Evolutionary conservation across 2,329 filamentous ascomycete genomes (phyloP).

Genomic region (Hirsutella rhossiliensis): DNA sequence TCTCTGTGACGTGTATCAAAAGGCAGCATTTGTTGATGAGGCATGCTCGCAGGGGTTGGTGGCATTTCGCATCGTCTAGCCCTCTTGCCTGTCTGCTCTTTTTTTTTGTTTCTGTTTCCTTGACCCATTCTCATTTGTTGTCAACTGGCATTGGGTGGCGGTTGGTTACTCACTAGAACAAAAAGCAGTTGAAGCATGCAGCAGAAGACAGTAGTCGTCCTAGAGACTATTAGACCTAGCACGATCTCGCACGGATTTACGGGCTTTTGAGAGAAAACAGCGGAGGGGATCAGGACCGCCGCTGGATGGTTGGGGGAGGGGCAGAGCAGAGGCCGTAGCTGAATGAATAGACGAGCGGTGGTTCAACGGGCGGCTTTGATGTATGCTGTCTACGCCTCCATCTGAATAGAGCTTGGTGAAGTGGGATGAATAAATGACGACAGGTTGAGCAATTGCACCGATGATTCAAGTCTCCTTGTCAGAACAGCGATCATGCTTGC

Average conservation of each 20-base stretch:
- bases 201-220: not conserved
- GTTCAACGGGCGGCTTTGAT: conserved; percentile 1
- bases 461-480: too few relatives aligned
- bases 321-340: conserved; percentile 1
- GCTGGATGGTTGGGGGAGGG: not conserved
- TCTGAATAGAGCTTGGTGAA: not conserved
- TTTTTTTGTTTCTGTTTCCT: not conserved
- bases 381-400: not conserved
- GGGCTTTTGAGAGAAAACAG: conserved; percentile 1
- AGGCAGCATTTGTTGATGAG: not conserved
- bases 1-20: conserved; percentile 12
- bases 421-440: too few relatives aligned
- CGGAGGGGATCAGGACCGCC: not conserved
- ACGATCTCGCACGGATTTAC: not conserved
- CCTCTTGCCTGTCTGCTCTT: not conserved
- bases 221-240: conserved; percentile 1
- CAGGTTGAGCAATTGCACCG: too few relatives aligned
- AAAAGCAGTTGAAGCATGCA: not conserved
- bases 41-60: not conserved
- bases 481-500: too few relatives aligned
- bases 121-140: not conserved
- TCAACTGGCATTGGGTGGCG: conserved; percentile 3
- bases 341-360: conserved; percentile 10
- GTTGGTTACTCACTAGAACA: conserved; percentile 4
- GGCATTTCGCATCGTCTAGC: too few relatives aligned